A percentile compares a stretch with the other conserved stretches of the same genome.
These are phyloP conservation scores for Xylariaceae sp. DNA, from an alignment of 2,329 filamentous ascomycete species.

Conservation along the genomic window DNA sequence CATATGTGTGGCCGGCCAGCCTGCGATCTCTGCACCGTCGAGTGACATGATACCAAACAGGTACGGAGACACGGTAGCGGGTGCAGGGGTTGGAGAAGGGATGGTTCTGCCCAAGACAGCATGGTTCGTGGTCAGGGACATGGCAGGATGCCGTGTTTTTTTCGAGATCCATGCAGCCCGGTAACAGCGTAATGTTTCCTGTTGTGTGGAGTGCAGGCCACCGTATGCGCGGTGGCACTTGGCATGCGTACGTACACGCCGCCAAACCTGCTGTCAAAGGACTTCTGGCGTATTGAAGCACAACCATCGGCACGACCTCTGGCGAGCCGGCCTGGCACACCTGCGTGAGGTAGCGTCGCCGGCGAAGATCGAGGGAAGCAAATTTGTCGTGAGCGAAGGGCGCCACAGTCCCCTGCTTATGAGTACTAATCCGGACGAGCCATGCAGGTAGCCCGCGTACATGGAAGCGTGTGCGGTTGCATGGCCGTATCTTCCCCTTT, in stretches of 20 bases:
- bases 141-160: background rate
- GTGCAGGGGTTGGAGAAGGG: background rate
- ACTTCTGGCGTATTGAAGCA: too few relatives aligned
- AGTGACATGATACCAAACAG: background rate
- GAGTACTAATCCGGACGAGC: background rate
- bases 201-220: too few relatives aligned
- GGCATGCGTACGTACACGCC: too few relatives aligned
- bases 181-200: too few relatives aligned
- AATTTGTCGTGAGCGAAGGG: background rate
- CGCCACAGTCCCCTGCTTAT: background rate
- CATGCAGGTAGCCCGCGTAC: background rate
- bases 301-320: too few relatives aligned
- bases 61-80: background rate
- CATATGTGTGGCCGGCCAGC: background rate
- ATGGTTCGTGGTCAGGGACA: background rate
- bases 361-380: background rate
- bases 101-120: background rate
- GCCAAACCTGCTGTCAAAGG: too few relatives aligned
- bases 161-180: too few relatives aligned
- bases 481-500: too few relatives aligned
- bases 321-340: conserved; percentile 9
- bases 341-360: conserved; percentile 3
- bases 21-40: background rate
- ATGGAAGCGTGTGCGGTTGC: too few relatives aligned
- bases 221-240: too few relatives aligned